Evolutionary conservation across 208 protist genomes (phyloP).

Genomic region (Leishmania major): DNA sequence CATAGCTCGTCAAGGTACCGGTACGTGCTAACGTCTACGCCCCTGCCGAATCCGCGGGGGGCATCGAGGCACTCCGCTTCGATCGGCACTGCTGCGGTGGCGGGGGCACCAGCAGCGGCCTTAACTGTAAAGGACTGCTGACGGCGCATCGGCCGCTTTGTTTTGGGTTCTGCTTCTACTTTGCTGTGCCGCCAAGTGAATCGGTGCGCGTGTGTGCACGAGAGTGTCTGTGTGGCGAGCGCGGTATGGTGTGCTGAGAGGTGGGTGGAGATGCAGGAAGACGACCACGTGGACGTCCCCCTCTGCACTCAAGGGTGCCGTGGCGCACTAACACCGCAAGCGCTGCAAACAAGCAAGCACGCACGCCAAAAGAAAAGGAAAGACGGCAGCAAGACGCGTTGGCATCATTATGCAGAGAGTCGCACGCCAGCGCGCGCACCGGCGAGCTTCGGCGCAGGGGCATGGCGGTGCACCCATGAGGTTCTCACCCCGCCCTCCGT

Average conservation of each 20-base stretch:
- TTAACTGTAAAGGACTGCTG: background rate
- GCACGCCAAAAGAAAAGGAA: background rate
- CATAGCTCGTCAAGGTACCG: constrained; percentile 23
- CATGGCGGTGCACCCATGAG: background rate
- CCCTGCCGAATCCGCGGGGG: background rate
- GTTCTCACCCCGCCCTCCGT: background rate
- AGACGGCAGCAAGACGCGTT: background rate
- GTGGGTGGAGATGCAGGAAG: background rate
- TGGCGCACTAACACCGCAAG: background rate
- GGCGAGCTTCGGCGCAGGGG: background rate
- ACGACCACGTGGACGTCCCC: background rate
- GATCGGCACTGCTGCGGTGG: constrained; percentile 2
- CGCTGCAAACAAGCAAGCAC: background rate
- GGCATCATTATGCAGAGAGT: background rate
- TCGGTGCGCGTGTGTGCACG: background rate
- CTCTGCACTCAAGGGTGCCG: background rate
- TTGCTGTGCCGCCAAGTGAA: background rate
- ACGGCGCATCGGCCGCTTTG: background rate
- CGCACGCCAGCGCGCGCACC: background rate
- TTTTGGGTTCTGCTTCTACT: background rate
- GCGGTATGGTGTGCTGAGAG: background rate
- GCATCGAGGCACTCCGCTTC: background rate
- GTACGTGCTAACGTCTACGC: constrained; percentile 16
- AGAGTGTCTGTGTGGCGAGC: background rate
- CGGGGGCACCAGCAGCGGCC: background rate